Percentiles rank a stretch among this genome's conserved stretches.
phyloP scores from a whole-genome alignment of 176 grass and related monocot genomes.

The Carex scoparia region DNA sequence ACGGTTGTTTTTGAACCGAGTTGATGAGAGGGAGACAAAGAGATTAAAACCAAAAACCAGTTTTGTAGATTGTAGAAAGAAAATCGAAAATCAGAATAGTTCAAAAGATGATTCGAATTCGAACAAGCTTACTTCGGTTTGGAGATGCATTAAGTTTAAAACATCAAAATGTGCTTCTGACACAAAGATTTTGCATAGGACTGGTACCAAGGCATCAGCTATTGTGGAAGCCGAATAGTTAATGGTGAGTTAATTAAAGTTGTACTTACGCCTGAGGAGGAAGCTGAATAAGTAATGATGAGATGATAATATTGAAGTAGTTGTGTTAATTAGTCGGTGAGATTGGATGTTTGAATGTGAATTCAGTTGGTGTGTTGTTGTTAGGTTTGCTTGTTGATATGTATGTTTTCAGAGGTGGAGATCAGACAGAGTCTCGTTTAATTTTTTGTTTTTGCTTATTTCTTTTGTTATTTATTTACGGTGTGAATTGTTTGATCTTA shows the following conservation, averaged over 20 bases:
- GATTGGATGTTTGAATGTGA: neutral
- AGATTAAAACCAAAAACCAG: constrained; percentile 34
- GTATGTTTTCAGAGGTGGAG: neutral
- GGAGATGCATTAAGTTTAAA: constrained; percentile 82
- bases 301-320: constrained; percentile 7
- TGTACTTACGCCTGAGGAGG: neutral
- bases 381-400: constrained; percentile 19
- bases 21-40: constrained; percentile 28
- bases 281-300: neutral
- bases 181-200: constrained; percentile 51
- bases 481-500: neutral
- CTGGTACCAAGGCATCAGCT: constrained; percentile 36
- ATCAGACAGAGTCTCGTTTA: neutral
- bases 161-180: constrained; percentile 63
- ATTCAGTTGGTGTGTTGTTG: constrained; percentile 4
- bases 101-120: constrained; percentile 13
- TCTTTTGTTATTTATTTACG: constrained; percentile 5
- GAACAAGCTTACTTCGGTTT: constrained; percentile 57
- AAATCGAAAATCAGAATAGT: constrained; percentile 31
- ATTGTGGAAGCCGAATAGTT: constrained; percentile 55
- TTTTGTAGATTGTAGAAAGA: constrained; percentile 29
- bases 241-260: constrained; percentile 29
- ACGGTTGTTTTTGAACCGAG: constrained; percentile 48
- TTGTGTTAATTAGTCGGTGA: neutral
- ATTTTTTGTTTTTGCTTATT: neutral